Evolutionary conservation across 495 filamentous ascomycete genomes (phyloP).

Genomic region (Penicillium ochrochloron): DNA sequence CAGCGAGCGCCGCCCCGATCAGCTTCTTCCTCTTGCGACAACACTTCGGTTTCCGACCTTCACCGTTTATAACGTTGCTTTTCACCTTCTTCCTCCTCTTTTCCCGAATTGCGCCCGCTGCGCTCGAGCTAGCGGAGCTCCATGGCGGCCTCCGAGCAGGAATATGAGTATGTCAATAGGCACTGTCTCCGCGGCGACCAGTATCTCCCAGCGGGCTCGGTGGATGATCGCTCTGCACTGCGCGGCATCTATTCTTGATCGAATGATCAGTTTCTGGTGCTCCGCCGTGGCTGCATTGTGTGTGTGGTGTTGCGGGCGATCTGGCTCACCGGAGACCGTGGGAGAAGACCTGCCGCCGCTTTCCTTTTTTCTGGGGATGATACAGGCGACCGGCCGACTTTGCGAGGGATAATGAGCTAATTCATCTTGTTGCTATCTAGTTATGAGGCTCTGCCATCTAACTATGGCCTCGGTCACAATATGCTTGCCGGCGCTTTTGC

Average conservation of each 20-base stretch:
- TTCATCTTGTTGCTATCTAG: slow-evolving; percentile 37
- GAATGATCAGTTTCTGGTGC: background rate
- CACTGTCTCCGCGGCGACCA: background rate
- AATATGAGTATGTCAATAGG: slow-evolving; percentile 51
- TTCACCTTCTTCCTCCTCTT: slow-evolving; percentile 12
- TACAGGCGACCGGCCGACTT: background rate
- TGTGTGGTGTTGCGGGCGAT: slow-evolving; percentile 3
- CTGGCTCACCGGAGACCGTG: background rate
- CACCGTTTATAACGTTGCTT: slow-evolving; percentile 5
- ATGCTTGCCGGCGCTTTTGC: slow-evolving; percentile 96
- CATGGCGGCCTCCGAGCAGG: slow-evolving; percentile 49
- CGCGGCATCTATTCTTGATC: no score
- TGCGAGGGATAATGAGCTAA: slow-evolving; percentile 25
- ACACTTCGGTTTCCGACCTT: slow-evolving; percentile 12
- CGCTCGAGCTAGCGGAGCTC: slow-evolving; percentile 45
- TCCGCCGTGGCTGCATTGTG: background rate
- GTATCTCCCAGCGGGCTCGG: slow-evolving; percentile 1
- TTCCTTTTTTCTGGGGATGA: background rate
- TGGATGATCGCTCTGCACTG: background rate
- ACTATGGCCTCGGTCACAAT: slow-evolving; percentile 72
- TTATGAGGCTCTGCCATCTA: slow-evolving; percentile 72
- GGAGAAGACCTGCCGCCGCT: background rate
- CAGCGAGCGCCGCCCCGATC: slow-evolving; percentile 5
- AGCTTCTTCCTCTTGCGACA: slow-evolving; percentile 14
- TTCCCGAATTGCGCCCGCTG: slow-evolving; percentile 35